Conservation (phyloP, 495 filamentous ascomycete species). For the Corynascus novoguineensis region DNA sequence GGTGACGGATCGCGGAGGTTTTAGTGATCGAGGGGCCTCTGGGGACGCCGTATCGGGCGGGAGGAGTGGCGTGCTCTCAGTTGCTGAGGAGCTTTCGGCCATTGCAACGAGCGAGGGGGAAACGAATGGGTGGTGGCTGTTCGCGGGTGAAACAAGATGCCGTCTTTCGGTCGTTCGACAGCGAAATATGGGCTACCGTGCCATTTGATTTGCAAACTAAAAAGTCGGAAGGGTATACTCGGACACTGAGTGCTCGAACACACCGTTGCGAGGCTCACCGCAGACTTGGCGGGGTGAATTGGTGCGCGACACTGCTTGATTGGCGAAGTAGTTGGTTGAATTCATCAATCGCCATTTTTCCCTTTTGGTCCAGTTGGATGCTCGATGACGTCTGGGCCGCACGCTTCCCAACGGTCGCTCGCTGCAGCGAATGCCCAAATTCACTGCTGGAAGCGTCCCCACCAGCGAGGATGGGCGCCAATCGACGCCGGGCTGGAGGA, state of each 20-base stretch:
- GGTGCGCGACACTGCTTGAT: not conserved
- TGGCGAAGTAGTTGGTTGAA: not conserved
- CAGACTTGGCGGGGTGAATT: not conserved
- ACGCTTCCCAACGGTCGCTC: too few relatives aligned
- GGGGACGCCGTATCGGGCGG: constrained; percentile 22
- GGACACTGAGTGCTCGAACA: not conserved
- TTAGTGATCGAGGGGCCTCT: constrained; percentile 32
- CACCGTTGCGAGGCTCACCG: not conserved
- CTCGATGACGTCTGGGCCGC: constrained; percentile 8
- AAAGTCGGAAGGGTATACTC: too few relatives aligned
- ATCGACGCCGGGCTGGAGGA: not conserved
- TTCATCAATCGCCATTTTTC: not conserved
- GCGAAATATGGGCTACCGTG: not conserved
- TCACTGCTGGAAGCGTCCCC: not conserved
- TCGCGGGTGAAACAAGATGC: constrained; percentile 5
- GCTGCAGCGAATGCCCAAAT: not conserved
- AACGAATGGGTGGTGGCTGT: not conserved
- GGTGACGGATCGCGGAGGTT: constrained; percentile 41
- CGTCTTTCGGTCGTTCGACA: not conserved
- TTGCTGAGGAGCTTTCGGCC: constrained; percentile 16
- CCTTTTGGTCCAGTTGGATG: not conserved
- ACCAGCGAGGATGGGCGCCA: not conserved
- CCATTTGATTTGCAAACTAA: not conserved
- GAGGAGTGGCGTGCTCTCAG: constrained; percentile 38
- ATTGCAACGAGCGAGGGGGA: constrained; percentile 8